These are phyloP conservation scores for Panaeolus papilionaceus DNA, from an alignment of 768 basidiomycete genomes.

Conservation along the genomic window DNA sequence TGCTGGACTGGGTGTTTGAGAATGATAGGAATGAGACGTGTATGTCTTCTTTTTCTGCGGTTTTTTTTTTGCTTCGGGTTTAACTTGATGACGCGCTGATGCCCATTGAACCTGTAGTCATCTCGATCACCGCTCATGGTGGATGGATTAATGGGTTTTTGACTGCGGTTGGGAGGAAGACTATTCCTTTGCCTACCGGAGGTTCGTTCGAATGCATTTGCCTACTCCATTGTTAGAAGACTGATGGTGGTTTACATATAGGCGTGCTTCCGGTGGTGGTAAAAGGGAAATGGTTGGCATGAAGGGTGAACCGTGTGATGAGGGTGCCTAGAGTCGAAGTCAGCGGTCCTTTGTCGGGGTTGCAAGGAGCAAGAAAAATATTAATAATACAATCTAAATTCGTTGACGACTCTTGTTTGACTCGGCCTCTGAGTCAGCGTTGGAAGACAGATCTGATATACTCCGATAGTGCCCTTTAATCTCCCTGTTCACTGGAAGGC, in stretches of 20 bases:
- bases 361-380: too few species aligned
- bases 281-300: not conserved
- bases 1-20: slow-evolving; percentile 63
- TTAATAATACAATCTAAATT: too few species aligned
- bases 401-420: too few species aligned
- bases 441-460: too few species aligned
- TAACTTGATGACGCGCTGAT: not conserved
- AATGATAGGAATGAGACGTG: slow-evolving; percentile 39
- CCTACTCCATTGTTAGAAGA: not conserved
- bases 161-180: slow-evolving; percentile 48
- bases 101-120: slow-evolving; percentile 44
- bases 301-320: not conserved
- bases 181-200: slow-evolving; percentile 63
- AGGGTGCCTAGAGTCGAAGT: too few species aligned
- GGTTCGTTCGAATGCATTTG: slow-evolving; percentile 39
- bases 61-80: not conserved
- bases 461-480: too few species aligned
- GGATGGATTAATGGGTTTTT: slow-evolving; percentile 66
- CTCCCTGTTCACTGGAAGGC: too few species aligned
- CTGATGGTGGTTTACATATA: not conserved
- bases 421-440: too few species aligned
- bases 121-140: slow-evolving; percentile 72
- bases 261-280: not conserved
- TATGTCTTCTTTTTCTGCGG: not conserved
- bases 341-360: too few species aligned